Base-by-base conservation (phyloP, 805 yeast species). In the Yarrowia sp. region DNA sequence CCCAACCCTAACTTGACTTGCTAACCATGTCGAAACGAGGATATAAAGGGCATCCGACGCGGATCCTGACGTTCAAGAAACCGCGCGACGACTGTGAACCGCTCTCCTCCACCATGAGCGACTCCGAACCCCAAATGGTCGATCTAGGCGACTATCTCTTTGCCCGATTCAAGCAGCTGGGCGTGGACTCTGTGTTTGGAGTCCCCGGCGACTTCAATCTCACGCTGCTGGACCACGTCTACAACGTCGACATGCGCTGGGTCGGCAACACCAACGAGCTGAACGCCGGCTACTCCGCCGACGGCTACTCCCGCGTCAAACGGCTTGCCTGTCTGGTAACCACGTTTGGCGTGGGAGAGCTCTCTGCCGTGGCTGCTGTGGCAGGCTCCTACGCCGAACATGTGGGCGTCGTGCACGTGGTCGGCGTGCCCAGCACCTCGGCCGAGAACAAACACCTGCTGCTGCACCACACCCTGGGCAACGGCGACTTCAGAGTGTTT, bases 341-440 rank as follows among this genome's bases (percentile, higher is more conserved):
- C 77, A 91, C 97, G 63, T 91, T 91, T 77, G 97, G 97, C 79
- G 97, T 91, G 68, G 97, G 97, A 77, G 97, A 90, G 79, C 83
- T 90, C 75, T 84, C 90, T 36, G 94, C 96, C 13, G 81, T 90
- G 73, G 90, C 90, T 78, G 96, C 95, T 74, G 84, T 91, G 76
- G 96, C 93, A 53, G 97, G 97, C 73, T 83, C 95, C 65, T 91
- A 86, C 79, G 93, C 96, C 71, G 96, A 91, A 79, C 96, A 91
- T 79, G 93, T 91, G 70, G 95, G 95, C 73, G 78, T 90, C 72
- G 80, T 91, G 71, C 96, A 91, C 80, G 85, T 91, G 73, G 96
- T 91, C 52, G 97, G 97, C 77, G 90, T 89, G 68, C 96, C 97
- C 71, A 87, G 94, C 67, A 81, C 86, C 74, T 81, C 88, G 39